Evolutionary conservation across 148 eudicot genomes (phyloP).

Genomic region (Euryodendron excelsum): DNA sequence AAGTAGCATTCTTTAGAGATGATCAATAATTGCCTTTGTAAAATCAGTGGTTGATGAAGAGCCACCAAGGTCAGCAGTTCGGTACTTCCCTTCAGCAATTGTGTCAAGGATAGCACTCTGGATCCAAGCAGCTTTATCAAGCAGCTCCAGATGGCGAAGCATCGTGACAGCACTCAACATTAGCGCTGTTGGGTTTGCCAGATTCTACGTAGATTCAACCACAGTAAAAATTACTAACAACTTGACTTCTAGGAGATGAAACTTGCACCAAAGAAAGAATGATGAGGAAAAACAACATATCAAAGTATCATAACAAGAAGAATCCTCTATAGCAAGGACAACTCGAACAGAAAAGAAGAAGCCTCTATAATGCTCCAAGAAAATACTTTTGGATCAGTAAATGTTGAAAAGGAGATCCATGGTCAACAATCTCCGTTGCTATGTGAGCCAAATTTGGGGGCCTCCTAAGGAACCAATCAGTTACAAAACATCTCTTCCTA

Average conservation of each 20-base stretch:
- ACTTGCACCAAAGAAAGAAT: not conserved
- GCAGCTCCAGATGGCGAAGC: conserved; percentile 81
- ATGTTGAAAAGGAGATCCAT: not conserved
- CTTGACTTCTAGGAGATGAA: not conserved
- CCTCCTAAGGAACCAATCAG: no score
- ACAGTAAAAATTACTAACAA: not conserved
- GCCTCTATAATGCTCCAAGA: not conserved
- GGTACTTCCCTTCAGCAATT: conserved; percentile 81
- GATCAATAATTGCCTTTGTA: conserved; percentile 78
- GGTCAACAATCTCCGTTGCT: not conserved
- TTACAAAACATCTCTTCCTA: no score
- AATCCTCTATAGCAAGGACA: not conserved
- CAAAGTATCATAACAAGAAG: not conserved
- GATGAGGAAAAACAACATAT: not conserved
- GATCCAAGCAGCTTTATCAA: conserved; percentile 77
- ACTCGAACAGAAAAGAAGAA: not conserved
- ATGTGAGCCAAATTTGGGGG: not conserved
- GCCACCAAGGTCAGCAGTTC: conserved; percentile 93
- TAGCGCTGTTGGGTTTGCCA: conserved; percentile 97
- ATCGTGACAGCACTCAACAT: conserved; percentile 78
- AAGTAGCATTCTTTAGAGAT: conserved; percentile 42
- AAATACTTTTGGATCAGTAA: not conserved
- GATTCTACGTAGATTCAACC: conserved; percentile 35
- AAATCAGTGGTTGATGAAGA: conserved; percentile 69
- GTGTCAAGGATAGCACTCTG: conserved; percentile 79